Evolutionary conservation across 2,329 filamentous ascomycete species (phyloP), one percentile per base, ranked within the genome.

Genomic region (Verticillium alfalfae): DNA sequence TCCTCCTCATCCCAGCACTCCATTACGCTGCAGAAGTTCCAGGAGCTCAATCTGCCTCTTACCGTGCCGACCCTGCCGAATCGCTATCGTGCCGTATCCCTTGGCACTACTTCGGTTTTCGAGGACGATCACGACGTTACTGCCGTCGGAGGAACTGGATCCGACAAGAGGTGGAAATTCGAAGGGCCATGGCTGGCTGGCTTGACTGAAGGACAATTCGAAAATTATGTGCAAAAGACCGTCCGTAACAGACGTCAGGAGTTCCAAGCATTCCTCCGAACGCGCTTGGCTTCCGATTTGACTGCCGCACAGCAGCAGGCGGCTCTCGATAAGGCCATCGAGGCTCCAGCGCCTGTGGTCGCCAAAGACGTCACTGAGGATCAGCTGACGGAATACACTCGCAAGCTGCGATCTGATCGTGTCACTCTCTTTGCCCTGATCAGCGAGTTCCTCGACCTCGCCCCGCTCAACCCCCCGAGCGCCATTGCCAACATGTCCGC

Each of bases 1-100:
- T 83, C 87, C 65, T 93, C 91, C 41, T 90, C 93, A 0, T 85
- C 88, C 61, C 92, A 97, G 73, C 92, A 96, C 75, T 85, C 88
- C 59, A 79, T 92, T 67, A 93, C 92, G 8, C 79, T 96, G 61
- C 81, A 87, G 71, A 98, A 97, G 79, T 97, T 90, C 79, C 89
- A 92, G 72, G 91, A 96, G 73, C 81, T 97, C 72, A 83, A 86
- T 62, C 77, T 97, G 60, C 87, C 91, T 6, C 78, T 97, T 63
- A 84, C 88, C 18, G 79, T 86, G 1, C 83, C 83, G 0, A 12
- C 41, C 9, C 34, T 59, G 16, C 56, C 13, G 38, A 58, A 52
- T 13, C 54, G 54, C n/a, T 56, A 56, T 31, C 54, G 54, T 18
- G 34, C 34, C 26, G 34, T 56, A 15, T 34, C 37, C 15, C 36